Percentiles rank a stretch among this genome's conserved stretches.
These are phyloP conservation scores for Candida frijolesensis DNA, from an alignment of 1,139 yeast genomes.

Conservation along the genomic window DNA sequence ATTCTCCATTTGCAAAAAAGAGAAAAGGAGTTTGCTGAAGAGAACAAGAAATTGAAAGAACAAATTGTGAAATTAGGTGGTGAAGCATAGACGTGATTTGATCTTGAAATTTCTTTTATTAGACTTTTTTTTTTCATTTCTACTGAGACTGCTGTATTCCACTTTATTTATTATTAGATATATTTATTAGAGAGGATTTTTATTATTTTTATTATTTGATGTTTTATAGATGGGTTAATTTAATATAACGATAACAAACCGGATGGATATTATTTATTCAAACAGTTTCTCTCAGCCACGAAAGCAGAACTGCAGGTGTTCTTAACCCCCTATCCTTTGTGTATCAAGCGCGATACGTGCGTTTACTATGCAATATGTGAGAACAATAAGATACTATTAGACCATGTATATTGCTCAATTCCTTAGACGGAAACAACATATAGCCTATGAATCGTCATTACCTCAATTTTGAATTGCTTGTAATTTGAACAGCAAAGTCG, in stretches of 20 bases:
- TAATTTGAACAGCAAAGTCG: too few relatives aligned
- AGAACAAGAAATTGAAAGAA: slow-evolving; percentile 15
- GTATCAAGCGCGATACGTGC: too few relatives aligned
- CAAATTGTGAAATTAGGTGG: slow-evolving; percentile 15
- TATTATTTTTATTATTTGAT: not conserved
- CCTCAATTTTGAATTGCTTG: too few relatives aligned
- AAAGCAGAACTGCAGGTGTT: too few relatives aligned
- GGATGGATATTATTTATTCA: not conserved
- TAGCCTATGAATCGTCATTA: too few relatives aligned
- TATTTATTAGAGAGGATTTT: not conserved
- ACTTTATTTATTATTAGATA: not conserved
- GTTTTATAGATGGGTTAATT: not conserved
- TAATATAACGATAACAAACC: not conserved
- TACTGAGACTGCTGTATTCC: not conserved
- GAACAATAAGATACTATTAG: too few relatives aligned
- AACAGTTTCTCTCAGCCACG: not conserved
- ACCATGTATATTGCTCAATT: too few relatives aligned
- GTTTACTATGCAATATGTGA: too few relatives aligned
- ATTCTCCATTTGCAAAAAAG: slow-evolving; percentile 34
- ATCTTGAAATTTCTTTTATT: not conserved
- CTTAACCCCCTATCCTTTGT: too few relatives aligned
- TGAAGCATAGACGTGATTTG: not conserved
- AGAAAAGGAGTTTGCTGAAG: slow-evolving; percentile 15
- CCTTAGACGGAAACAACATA: too few relatives aligned
- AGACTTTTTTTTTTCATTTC: slow-evolving; percentile 1